Evolutionary conservation across 768 basidiomycete species (phyloP).

Genomic region (Kwoniella europaea): DNA sequence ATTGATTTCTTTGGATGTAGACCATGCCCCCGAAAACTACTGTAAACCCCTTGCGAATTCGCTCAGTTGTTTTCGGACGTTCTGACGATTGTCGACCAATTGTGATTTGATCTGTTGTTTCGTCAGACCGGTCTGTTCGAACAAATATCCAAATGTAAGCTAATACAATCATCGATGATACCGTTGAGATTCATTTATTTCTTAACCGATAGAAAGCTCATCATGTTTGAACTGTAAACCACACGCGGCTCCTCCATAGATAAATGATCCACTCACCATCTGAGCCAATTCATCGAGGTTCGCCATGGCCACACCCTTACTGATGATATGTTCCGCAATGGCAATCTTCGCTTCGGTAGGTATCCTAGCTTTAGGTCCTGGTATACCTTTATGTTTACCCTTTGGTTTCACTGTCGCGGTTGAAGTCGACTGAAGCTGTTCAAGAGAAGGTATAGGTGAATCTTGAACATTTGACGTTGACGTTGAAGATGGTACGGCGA

Average conservation of each 20-base stretch:
- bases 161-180: neutral
- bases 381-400: constrained; percentile 25
- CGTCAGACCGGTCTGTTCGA: constrained; percentile 36
- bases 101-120: constrained; percentile 40
- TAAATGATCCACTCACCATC: constrained; percentile 22
- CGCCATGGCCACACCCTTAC: constrained; percentile 22
- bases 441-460: no score
- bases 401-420: neutral
- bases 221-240: no score
- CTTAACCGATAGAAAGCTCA: no score
- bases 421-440: neutral
- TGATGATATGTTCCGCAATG: constrained; percentile 35
- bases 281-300: constrained; percentile 26
- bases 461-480: neutral
- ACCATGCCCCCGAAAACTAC: no score
- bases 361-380: constrained; percentile 27
- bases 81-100: constrained; percentile 33
- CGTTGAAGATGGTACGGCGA: neutral
- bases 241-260: no score
- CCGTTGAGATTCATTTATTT: no score
- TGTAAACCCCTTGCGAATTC: constrained; percentile 28
- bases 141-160: neutral
- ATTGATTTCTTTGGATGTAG: no score
- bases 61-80: constrained; percentile 35
- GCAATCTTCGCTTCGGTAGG: constrained; percentile 15